These are phyloP conservation scores for Hymenoscyphus fructigenus DNA, from an alignment of 2,329 filamentous ascomycete species.

Conservation along the genomic window DNA sequence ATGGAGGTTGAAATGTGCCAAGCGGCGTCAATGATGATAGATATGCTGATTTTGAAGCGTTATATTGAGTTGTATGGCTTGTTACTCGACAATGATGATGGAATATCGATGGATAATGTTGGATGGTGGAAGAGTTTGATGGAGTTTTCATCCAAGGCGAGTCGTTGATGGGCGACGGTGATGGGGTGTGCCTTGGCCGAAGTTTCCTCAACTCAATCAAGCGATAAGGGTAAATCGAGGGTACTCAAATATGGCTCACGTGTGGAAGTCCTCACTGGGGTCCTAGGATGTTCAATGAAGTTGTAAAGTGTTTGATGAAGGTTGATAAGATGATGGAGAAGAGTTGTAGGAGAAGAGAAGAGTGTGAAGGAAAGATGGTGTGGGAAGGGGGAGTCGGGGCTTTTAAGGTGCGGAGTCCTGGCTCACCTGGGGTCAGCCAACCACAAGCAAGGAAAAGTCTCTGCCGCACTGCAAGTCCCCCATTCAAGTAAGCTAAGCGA, in stretches of 20 bases:
- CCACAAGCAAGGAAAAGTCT: slow-evolving; percentile 15
- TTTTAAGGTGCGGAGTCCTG: slow-evolving; percentile 30
- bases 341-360: slow-evolving; percentile 20
- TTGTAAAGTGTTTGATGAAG: slow-evolving; percentile 30
- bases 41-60: not conserved
- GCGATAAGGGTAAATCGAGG: slow-evolving; percentile 34
- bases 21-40: not conserved
- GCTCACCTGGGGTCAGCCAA: slow-evolving; percentile 19
- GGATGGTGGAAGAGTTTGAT: slow-evolving; percentile 24
- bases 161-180: slow-evolving; percentile 27
- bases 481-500: slow-evolving; percentile 23
- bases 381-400: slow-evolving; percentile 28
- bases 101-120: slow-evolving; percentile 6
- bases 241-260: slow-evolving; percentile 32
- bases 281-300: slow-evolving; percentile 25
- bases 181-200: slow-evolving; percentile 29
- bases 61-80: not conserved
- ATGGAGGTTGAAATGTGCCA: not conserved
- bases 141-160: slow-evolving; percentile 21
- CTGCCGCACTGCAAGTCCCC: slow-evolving; percentile 19
- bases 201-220: slow-evolving; percentile 22
- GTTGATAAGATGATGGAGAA: slow-evolving; percentile 20
- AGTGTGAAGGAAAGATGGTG: slow-evolving; percentile 33
- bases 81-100: not conserved
- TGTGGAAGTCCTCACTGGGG: slow-evolving; percentile 28